Conservation (phyloP, 2,329 filamentous ascomycete genomes). For the Hymenoscyphus infarciens region DNA sequence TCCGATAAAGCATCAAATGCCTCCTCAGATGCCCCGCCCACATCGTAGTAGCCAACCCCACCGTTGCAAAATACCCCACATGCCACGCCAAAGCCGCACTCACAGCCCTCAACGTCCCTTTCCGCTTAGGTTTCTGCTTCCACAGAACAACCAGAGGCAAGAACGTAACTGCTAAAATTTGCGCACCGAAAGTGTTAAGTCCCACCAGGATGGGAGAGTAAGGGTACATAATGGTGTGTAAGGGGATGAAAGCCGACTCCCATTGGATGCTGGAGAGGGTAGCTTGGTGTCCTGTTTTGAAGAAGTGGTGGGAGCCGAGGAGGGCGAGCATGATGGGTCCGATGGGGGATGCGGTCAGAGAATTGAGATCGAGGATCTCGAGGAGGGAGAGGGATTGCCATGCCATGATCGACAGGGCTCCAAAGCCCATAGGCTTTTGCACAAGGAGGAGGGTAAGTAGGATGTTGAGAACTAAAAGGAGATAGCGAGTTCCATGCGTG, state of each 20-base stretch:
- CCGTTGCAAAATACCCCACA: conserved; percentile 74
- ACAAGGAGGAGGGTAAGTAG: conserved; percentile 73
- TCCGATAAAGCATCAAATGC: conserved; percentile 94
- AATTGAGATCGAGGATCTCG: conserved; percentile 60
- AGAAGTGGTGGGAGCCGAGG: conserved; percentile 92
- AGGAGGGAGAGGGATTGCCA: conserved; percentile 85
- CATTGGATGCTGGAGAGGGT: conserved; percentile 86
- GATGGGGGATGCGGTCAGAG: conserved; percentile 64
- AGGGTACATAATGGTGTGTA: conserved; percentile 79
- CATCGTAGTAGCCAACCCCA: conserved; percentile 80
- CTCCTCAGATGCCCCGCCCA: conserved; percentile 85
- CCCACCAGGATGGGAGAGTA: conserved; percentile 80
- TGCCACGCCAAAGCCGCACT: conserved; percentile 71
- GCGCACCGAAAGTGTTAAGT: conserved; percentile 85
- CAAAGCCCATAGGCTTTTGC: conserved; percentile 91
- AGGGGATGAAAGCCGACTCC: conserved; percentile 90
- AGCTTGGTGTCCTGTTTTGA: conserved; percentile 97
- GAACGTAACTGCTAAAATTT: conserved; percentile 75
- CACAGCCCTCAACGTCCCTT: conserved; percentile 48
- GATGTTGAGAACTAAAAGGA: conserved; percentile 77
- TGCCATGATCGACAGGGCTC: conserved; percentile 74
- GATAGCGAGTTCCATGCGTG: conserved; percentile 85
- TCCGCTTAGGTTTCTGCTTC: conserved; percentile 77
- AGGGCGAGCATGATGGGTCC: conserved; percentile 81
- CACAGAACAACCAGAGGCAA: conserved; percentile 82